Conservation (phyloP, 257 asterid genomes). For the Craterostigma plantagineum region DNA sequence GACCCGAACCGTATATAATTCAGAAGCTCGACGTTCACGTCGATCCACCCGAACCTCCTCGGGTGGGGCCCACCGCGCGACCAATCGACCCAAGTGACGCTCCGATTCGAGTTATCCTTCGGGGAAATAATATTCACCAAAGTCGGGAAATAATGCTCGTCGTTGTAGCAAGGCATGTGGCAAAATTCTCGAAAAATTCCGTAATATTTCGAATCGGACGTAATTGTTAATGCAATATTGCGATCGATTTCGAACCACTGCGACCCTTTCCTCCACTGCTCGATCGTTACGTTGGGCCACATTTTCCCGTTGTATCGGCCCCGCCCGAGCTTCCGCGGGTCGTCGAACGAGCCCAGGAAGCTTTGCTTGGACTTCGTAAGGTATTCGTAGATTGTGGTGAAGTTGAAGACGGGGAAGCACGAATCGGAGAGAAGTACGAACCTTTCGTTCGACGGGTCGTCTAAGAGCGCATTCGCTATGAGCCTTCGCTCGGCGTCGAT, state of each 20-base stretch:
- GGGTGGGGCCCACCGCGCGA: slow-evolving; percentile 71
- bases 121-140: slow-evolving; percentile 45
- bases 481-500: slow-evolving; percentile 85
- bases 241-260: slow-evolving; percentile 97
- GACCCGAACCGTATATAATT: slow-evolving; percentile 36
- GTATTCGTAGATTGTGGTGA: slow-evolving; percentile 49
- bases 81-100: slow-evolving; percentile 84
- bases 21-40: slow-evolving; percentile 40
- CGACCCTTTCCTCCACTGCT: slow-evolving; percentile 93
- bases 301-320: slow-evolving; percentile 80
- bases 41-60: slow-evolving; percentile 30
- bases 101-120: slow-evolving; percentile 44
- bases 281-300: slow-evolving; percentile 41
- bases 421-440: slow-evolving; percentile 81
- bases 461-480: slow-evolving; percentile 81
- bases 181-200: slow-evolving; percentile 46
- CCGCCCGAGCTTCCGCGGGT: slow-evolving; percentile 75
- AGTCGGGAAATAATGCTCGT: slow-evolving; percentile 86
- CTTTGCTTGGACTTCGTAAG: slow-evolving; percentile 47
- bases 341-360: slow-evolving; percentile 61
- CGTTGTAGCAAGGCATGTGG: slow-evolving; percentile 77
- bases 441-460: slow-evolving; percentile 85
- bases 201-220: slow-evolving; percentile 64
- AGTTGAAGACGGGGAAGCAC: slow-evolving; percentile 67
- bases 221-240: slow-evolving; percentile 35